Percentiles rank a stretch among this genome's conserved stretches.
Evolutionary conservation across 495 filamentous ascomycete genomes (phyloP).

Genomic region (Podospora pseudoanserina): DNA sequence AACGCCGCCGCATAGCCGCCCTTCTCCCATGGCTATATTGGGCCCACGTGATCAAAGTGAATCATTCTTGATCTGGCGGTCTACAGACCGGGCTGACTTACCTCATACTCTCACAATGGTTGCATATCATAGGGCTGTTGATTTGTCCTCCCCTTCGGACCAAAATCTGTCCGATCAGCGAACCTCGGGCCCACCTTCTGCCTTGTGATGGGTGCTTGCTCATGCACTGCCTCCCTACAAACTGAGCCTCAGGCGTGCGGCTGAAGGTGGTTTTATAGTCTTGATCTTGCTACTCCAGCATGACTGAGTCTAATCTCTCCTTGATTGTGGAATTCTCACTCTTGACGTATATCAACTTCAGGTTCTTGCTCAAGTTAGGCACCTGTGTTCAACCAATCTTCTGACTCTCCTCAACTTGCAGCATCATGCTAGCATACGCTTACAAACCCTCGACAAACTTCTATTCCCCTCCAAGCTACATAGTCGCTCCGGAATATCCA

Average conservation of each 20-base stretch:
- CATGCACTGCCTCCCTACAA: not conserved
- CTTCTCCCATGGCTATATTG: too few species aligned
- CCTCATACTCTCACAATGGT: too few species aligned
- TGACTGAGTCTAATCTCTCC: too few species aligned
- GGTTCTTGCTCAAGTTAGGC: too few species aligned
- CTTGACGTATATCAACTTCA: too few species aligned
- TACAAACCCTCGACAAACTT: not conserved
- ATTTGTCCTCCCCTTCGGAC: not conserved
- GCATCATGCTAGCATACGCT: not conserved
- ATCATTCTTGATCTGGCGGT: not conserved
- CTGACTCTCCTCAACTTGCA: not conserved
- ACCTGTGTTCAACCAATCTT: not conserved
- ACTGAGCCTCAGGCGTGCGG: not conserved
- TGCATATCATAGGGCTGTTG: too few species aligned
- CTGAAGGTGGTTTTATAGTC: not conserved
- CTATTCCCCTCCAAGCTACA: not conserved
- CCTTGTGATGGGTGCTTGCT: not conserved
- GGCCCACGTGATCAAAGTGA: not conserved
- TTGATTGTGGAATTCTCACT: too few species aligned
- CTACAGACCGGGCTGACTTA: not conserved
- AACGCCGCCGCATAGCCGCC: too few species aligned
- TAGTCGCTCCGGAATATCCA: not conserved
- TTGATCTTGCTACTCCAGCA: not conserved
- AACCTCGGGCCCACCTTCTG: not conserved
- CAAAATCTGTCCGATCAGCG: not conserved